Percentiles rank a stretch among this genome's conserved stretches.
These are phyloP conservation scores for Grifola frondosa DNA, from an alignment of 1,284 basidiomycete genomes.

Conservation along the genomic window DNA sequence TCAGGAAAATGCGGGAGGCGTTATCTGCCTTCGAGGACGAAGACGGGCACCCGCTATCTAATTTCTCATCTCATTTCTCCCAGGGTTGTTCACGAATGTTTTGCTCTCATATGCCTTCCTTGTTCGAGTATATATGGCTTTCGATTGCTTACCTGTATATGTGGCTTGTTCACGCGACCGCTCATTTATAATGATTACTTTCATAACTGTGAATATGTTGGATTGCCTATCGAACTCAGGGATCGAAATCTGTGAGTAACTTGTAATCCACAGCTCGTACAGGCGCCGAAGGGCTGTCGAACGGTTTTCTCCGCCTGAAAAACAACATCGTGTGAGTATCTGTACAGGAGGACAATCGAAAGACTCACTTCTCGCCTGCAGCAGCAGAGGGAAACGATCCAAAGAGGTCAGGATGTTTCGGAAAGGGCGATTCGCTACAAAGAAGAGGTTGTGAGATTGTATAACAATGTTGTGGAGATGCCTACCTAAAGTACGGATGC, in stretches of 20 bases:
- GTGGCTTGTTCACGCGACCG: background rate
- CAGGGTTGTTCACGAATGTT: too few species aligned
- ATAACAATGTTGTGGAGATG: background rate
- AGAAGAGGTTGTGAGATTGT: too few species aligned
- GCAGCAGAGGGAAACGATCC: conserved; percentile 95
- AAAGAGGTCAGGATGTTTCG: conserved; percentile 98
- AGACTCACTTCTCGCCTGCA: conserved; percentile 89
- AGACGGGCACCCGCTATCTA: conserved; percentile 4
- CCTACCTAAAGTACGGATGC: conserved; percentile 89
- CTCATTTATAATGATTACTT: background rate
- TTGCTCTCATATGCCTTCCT: too few species aligned
- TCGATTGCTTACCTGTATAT: too few species aligned
- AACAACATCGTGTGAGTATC: background rate
- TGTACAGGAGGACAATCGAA: background rate
- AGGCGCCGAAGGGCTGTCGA: conserved; percentile 78
- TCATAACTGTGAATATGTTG: background rate
- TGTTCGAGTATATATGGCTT: too few species aligned
- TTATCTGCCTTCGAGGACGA: conserved; percentile 40
- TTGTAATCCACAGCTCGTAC: conserved; percentile 64
- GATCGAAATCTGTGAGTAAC: conserved; percentile 46
- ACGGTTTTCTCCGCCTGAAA: conserved; percentile 68
- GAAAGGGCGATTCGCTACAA: conserved; percentile 90
- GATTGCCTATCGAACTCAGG: conserved; percentile 20
- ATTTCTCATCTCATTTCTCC: too few species aligned
- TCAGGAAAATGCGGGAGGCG: conserved; percentile 62